phyloP scores from a whole-genome alignment of 1,284 basidiomycete genomes.

The Coniferiporia sulphurascens region DNA sequence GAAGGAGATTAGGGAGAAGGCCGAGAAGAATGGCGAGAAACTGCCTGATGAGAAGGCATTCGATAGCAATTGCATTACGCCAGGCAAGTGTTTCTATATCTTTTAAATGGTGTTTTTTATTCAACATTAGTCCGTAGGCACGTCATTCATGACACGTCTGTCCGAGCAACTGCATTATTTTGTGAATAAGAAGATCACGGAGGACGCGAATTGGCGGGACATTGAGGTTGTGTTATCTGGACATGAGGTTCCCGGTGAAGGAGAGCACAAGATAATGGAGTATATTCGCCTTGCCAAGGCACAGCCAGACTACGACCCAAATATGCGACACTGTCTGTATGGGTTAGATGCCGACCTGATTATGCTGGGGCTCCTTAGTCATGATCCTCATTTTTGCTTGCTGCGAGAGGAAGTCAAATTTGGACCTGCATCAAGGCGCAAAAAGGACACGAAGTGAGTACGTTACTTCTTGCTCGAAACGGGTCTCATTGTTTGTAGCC shows the following conservation, averaged over 20 bases:
- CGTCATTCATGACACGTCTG: conserved; percentile 90
- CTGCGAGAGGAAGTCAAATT: conserved; percentile 98
- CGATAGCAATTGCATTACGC: conserved; percentile 99
- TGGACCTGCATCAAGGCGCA: conserved; percentile 68
- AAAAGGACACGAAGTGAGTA: conserved; percentile 65
- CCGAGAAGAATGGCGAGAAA: conserved; percentile 84
- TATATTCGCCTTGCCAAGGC: conserved; percentile 94
- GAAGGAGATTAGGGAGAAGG: conserved; percentile 82
- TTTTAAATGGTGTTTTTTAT: background rate
- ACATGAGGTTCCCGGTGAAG: conserved; percentile 98
- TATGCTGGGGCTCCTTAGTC: conserved; percentile 95
- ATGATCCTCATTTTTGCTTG: conserved; percentile 98
- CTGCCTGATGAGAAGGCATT: conserved; percentile 93
- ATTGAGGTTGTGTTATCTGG: conserved; percentile 94
- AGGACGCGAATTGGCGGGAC: conserved; percentile 91
- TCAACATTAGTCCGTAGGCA: conserved; percentile 56
- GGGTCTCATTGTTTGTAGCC: conserved; percentile 37
- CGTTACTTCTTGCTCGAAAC: background rate
- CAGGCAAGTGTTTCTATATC: conserved; percentile 50
- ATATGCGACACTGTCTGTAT: conserved; percentile 94
- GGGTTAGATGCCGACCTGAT: conserved; percentile 98
- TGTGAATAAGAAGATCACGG: conserved; percentile 93
- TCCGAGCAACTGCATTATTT: conserved; percentile 94
- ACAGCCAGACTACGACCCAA: conserved; percentile 92
- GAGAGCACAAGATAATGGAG: conserved; percentile 99